Conservation (phyloP, 2,329 filamentous ascomycete species). For the Remersonia thermophila region DNA sequence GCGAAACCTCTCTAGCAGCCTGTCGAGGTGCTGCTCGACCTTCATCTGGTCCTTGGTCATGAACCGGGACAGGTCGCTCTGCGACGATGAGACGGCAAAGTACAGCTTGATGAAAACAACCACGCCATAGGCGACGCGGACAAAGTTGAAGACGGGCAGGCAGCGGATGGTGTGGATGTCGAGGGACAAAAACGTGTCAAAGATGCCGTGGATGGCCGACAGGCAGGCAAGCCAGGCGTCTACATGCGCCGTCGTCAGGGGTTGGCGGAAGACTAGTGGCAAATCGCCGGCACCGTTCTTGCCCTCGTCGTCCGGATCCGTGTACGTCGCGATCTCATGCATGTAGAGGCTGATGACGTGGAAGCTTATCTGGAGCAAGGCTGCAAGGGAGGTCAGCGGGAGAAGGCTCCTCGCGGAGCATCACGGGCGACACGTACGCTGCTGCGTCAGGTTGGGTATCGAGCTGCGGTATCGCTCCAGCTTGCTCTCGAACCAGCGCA, state of each 20-base stretch:
- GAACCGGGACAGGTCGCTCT: constrained; percentile 55
- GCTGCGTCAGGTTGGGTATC: constrained; percentile 40
- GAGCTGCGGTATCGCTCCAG: constrained; percentile 46
- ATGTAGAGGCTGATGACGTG: constrained; percentile 58
- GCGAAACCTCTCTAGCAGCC: constrained; percentile 56
- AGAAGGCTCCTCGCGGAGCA: neutral
- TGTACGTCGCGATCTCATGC: constrained; percentile 62
- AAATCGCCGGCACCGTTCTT: constrained; percentile 31
- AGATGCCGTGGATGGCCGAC: constrained; percentile 50
- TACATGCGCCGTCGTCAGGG: constrained; percentile 46
- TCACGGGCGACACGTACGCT: constrained; percentile 44
- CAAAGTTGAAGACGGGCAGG: constrained; percentile 58
- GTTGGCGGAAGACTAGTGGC: constrained; percentile 27
- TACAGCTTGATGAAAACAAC: constrained; percentile 65
- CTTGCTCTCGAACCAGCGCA: constrained; percentile 53
- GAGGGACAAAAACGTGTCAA: constrained; percentile 53
- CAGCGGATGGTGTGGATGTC: constrained; percentile 46
- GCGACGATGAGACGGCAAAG: constrained; percentile 50
- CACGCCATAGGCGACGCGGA: constrained; percentile 58
- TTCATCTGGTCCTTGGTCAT: constrained; percentile 57
- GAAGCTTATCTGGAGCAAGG: constrained; percentile 51
- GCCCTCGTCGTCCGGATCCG: constrained; percentile 46
- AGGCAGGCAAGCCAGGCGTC: constrained; percentile 56
- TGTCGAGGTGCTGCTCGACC: constrained; percentile 53
- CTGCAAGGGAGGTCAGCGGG: constrained; percentile 26